These are phyloP conservation scores for Pyricularia sp. DNA, from an alignment of 2,329 filamentous ascomycete genomes.

Conservation along the genomic window DNA sequence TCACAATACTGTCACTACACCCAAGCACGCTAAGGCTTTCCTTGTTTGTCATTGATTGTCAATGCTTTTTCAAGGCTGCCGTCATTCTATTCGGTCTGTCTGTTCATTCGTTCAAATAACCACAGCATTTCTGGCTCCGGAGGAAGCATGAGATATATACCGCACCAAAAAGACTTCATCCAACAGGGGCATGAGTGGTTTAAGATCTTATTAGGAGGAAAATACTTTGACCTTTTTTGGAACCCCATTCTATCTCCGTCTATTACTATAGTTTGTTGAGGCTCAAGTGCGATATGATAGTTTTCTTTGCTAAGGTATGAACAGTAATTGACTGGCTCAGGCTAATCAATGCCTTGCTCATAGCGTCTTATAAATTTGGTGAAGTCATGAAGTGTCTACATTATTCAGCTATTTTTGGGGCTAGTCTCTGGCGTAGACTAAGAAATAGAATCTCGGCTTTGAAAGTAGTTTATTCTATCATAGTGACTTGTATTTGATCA, in stretches of 20 bases:
- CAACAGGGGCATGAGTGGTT: neutral
- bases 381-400: neutral
- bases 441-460: neutral
- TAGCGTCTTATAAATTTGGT: neutral
- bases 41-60: neutral
- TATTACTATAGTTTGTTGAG: neutral
- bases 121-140: neutral
- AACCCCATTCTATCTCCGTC: neutral
- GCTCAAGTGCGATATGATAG: neutral
- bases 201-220: neutral
- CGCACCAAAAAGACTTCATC: neutral
- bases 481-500: neutral
- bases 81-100: neutral
- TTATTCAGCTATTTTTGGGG: neutral
- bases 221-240: slow-evolving; percentile 2
- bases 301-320: neutral
- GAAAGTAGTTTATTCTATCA: neutral
- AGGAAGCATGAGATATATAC: neutral
- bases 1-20: neutral
- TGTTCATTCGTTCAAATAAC: neutral
- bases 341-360: neutral
- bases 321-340: neutral
- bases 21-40: neutral
- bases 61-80: neutral
- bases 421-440: neutral